phyloP scores from a whole-genome alignment of 345 rosid species.

The Brassica cretica region DNA sequence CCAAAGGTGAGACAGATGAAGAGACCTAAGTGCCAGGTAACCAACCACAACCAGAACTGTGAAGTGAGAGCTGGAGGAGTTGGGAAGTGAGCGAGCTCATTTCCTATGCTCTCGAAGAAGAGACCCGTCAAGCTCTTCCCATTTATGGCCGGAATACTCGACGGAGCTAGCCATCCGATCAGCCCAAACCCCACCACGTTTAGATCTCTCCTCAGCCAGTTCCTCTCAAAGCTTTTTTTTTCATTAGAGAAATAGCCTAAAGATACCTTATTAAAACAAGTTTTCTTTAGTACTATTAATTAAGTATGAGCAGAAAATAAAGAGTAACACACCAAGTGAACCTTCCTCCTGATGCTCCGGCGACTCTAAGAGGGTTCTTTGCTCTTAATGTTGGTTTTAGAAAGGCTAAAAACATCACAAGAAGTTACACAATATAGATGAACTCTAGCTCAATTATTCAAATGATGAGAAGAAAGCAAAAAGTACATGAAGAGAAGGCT shows the following conservation, averaged over 20 bases:
- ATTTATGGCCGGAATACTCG: conserved; percentile 76
- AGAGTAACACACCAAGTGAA: conserved; percentile 50
- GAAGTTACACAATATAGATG: no score
- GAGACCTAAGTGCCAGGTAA: conserved; percentile 82
- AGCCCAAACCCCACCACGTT: conserved; percentile 88
- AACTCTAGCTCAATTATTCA: neutral
- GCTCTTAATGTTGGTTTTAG: conserved; percentile 52
- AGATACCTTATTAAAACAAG: neutral
- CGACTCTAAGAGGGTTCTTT: conserved; percentile 57
- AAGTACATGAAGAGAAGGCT: conserved; percentile 58
- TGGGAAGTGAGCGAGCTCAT: conserved; percentile 95
- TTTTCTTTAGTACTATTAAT: neutral
- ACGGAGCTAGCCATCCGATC: conserved; percentile 92
- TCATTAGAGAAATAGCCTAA: neutral
- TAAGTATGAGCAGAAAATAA: neutral
- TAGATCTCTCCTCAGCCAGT: conserved; percentile 77
- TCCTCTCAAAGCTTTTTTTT: conserved; percentile 63
- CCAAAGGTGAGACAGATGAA: conserved; percentile 90
- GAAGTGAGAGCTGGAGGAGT: conserved; percentile 70
- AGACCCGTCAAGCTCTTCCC: conserved; percentile 93
- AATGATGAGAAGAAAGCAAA: neutral
- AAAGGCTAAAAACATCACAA: conserved; percentile 46
- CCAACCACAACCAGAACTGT: conserved; percentile 83
- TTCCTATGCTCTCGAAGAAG: conserved; percentile 89
- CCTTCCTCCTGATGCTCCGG: conserved; percentile 58